Percentiles rank a stretch among this genome's conserved stretches.
Conservation (phyloP, 2,329 filamentous ascomycete genomes). For the Pyrenophora teres region DNA sequence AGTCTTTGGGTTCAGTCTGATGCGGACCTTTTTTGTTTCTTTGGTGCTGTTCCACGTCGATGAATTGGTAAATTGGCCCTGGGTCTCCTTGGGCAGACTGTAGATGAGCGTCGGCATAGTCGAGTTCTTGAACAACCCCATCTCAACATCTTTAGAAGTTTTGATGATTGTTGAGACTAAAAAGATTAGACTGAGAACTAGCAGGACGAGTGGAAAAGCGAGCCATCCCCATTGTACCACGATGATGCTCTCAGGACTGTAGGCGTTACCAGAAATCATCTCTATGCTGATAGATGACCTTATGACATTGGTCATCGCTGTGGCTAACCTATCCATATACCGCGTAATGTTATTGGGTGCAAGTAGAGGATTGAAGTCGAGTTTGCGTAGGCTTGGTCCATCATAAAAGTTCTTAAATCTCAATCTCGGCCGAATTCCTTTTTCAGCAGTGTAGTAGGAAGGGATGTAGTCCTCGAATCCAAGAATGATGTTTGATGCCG, state of each 20-base stretch:
- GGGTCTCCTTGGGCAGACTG: slow-evolving; percentile 27
- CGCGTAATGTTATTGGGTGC: too few relatives aligned
- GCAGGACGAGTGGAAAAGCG: slow-evolving; percentile 26
- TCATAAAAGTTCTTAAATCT: too few relatives aligned
- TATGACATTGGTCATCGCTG: slow-evolving; percentile 12
- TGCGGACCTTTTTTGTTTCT: slow-evolving; percentile 13
- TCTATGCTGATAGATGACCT: slow-evolving; percentile 12
- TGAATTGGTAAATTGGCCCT: slow-evolving; percentile 13
- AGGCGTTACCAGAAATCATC: slow-evolving; percentile 16
- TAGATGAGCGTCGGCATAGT: slow-evolving; percentile 37
- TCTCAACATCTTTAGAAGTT: slow-evolving; percentile 17
- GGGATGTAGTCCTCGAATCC: too few relatives aligned
- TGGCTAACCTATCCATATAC: too few relatives aligned
- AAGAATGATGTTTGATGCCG: too few relatives aligned
- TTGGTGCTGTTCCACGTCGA: neutral
- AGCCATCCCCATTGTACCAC: slow-evolving; percentile 34
- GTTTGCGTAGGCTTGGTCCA: too few relatives aligned
- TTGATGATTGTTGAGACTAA: slow-evolving; percentile 30
- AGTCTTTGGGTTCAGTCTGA: slow-evolving; percentile 15
- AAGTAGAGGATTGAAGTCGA: neutral
- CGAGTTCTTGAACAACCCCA: slow-evolving; percentile 40
- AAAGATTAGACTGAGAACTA: slow-evolving; percentile 29
- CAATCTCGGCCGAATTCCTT: too few relatives aligned
- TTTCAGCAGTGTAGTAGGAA: too few relatives aligned
- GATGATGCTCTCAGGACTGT: slow-evolving; percentile 16